phyloP scores from a whole-genome alignment of 768 basidiomycete species.

The Pisolithus marmoratus region DNA sequence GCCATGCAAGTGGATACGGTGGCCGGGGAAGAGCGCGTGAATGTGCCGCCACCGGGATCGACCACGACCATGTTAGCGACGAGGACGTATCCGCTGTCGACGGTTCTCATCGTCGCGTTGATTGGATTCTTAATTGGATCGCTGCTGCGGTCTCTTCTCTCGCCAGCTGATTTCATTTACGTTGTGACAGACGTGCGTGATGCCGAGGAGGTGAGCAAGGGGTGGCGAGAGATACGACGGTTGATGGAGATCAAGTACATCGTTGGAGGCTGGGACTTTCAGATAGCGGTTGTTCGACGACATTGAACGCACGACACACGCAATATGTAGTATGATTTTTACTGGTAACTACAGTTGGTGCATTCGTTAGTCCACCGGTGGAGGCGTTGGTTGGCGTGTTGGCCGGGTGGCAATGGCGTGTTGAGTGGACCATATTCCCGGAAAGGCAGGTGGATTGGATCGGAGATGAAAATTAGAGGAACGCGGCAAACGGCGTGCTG shows the following conservation, averaged over 20 bases:
- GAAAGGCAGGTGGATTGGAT: not conserved
- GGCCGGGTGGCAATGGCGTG: not conserved
- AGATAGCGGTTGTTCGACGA: conserved; percentile 77
- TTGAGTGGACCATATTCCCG: not conserved
- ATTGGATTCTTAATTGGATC: conserved; percentile 92
- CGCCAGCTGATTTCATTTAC: conserved; percentile 88
- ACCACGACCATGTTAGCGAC: conserved; percentile 2
- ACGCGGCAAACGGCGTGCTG: conserved; percentile 27
- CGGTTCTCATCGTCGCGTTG: conserved; percentile 70
- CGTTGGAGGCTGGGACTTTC: conserved; percentile 82
- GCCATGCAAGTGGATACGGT: conserved; percentile 21
- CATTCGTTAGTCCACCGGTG: too few relatives aligned
- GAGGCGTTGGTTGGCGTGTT: too few relatives aligned
- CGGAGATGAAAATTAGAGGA: conserved; percentile 1
- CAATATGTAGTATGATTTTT: not conserved
- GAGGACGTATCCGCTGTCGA: conserved; percentile 38
- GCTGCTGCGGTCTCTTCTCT: conserved; percentile 79
- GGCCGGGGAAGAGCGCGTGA: conserved; percentile 9
- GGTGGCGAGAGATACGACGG: conserved; percentile 84
- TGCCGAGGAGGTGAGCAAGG: conserved; percentile 43
- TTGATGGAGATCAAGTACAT: conserved; percentile 79
- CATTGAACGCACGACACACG: conserved; percentile 33
- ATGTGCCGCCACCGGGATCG: not conserved
- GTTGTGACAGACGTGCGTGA: conserved; percentile 56
- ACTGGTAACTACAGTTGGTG: too few relatives aligned